These are phyloP conservation scores for Cladophialophora yegresii DNA, from an alignment of 2,329 filamentous ascomycete genomes.

Conservation along the genomic window DNA sequence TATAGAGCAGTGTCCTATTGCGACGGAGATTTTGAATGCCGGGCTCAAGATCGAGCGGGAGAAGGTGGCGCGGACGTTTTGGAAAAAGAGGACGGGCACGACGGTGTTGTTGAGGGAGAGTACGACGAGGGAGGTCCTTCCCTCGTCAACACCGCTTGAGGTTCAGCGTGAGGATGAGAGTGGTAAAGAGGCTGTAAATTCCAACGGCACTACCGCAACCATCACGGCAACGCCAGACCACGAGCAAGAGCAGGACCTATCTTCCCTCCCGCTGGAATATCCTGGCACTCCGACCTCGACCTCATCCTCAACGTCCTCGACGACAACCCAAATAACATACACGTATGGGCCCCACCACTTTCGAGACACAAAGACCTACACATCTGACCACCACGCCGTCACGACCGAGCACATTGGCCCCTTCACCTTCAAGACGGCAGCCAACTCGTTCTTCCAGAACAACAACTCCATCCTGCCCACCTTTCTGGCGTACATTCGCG, in stretches of 20 bases:
- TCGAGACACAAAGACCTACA: constrained; percentile 80
- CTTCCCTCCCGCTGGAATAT: constrained; percentile 13
- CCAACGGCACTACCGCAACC: not conserved
- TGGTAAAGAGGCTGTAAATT: not conserved
- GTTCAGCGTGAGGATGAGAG: no score
- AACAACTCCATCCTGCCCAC: constrained; percentile 93
- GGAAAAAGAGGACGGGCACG: constrained; percentile 75
- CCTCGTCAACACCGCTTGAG: not conserved
- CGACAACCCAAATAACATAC: constrained; percentile 56
- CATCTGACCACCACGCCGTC: constrained; percentile 79
- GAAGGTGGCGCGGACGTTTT: constrained; percentile 69
- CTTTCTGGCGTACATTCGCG: constrained; percentile 85
- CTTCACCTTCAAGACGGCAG: constrained; percentile 85
- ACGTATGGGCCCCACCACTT: constrained; percentile 60
- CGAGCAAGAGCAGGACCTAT: not conserved
- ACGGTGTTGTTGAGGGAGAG: constrained; percentile 87
- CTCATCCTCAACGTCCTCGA: constrained; percentile 44
- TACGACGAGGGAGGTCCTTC: constrained; percentile 61
- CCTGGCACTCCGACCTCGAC: constrained; percentile 1
- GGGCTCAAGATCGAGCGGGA: constrained; percentile 79
- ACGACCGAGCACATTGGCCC: constrained; percentile 85
- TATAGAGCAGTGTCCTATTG: constrained; percentile 96
- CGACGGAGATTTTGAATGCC: constrained; percentile 77
- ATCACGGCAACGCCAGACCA: not conserved
- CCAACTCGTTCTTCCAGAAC: constrained; percentile 97